phyloP scores from a whole-genome alignment of 2,329 filamentous ascomycete species.

The Fonsecaea erecta region DNA sequence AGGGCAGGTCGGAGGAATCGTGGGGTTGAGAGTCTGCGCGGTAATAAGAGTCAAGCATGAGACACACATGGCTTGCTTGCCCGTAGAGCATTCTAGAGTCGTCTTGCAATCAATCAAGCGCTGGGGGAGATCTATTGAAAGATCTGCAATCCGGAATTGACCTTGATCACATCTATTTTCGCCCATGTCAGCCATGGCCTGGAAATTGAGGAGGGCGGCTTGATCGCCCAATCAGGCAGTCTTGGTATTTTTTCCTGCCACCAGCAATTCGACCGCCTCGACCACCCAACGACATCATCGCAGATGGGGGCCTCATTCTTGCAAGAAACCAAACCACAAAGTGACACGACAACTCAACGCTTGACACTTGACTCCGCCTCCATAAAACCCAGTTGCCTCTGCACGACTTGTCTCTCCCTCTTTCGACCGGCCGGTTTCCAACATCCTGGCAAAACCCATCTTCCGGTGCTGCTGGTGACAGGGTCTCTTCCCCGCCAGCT shows the following conservation, averaged over 20 bases:
- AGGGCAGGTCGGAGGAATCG: neutral
- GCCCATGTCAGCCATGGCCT: neutral
- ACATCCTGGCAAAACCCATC: slow-evolving; percentile 1
- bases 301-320: slow-evolving; percentile 5
- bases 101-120: neutral
- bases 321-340: slow-evolving; percentile 13
- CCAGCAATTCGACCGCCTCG: slow-evolving; percentile 19
- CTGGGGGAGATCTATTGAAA: neutral
- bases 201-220: neutral
- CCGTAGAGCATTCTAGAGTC: neutral
- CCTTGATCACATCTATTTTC: neutral
- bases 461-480: slow-evolving; percentile 17
- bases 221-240: neutral
- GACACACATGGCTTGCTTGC: neutral
- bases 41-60: neutral
- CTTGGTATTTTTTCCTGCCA: slow-evolving; percentile 25
- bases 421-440: neutral
- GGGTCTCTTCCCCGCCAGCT: slow-evolving; percentile 7
- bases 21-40: neutral
- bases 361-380: neutral
- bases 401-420: neutral
- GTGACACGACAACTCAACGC: slow-evolving; percentile 24
- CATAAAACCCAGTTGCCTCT: neutral
- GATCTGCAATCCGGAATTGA: neutral
- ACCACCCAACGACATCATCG: slow-evolving; percentile 30